These are phyloP conservation scores for Urochloa ruziziensis DNA, from an alignment of 176 grass and related monocot genomes.

Conservation along the genomic window DNA sequence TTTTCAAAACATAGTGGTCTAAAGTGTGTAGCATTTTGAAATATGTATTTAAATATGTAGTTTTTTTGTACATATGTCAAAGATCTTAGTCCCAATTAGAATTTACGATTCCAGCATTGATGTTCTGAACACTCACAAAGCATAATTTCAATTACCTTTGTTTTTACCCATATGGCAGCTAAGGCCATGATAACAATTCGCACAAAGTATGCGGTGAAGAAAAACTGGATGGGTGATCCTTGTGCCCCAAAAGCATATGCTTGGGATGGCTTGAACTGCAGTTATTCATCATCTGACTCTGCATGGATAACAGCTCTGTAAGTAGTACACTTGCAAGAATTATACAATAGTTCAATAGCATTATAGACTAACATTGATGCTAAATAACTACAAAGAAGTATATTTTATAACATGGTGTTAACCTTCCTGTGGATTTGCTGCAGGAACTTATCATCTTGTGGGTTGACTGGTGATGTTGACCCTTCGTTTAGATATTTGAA, in stretches of 20 bases:
- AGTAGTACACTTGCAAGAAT: background rate
- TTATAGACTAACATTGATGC: background rate
- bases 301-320: conserved; percentile 35
- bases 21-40: too few relatives aligned
- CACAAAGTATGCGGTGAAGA: conserved; percentile 11
- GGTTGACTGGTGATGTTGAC: conserved; percentile 41
- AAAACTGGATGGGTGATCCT: conserved; percentile 37
- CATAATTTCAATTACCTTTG: background rate
- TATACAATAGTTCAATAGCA: background rate
- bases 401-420: background rate
- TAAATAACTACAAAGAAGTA: background rate
- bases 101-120: background rate
- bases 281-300: background rate
- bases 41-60: too few relatives aligned
- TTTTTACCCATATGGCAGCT: background rate
- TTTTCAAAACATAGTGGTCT: too few relatives aligned
- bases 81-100: background rate
- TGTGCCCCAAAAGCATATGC: conserved; percentile 19
- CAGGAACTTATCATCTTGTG: conserved; percentile 48
- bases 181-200: conserved; percentile 28
- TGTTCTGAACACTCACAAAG: too few relatives aligned
- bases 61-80: background rate
- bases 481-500: conserved; percentile 44
- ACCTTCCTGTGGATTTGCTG: background rate
- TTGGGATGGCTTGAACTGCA: conserved; percentile 35